Evolutionary conservation across 176 grass and related monocot genomes (phyloP).

Genomic region (Tuctoria greenei): DNA sequence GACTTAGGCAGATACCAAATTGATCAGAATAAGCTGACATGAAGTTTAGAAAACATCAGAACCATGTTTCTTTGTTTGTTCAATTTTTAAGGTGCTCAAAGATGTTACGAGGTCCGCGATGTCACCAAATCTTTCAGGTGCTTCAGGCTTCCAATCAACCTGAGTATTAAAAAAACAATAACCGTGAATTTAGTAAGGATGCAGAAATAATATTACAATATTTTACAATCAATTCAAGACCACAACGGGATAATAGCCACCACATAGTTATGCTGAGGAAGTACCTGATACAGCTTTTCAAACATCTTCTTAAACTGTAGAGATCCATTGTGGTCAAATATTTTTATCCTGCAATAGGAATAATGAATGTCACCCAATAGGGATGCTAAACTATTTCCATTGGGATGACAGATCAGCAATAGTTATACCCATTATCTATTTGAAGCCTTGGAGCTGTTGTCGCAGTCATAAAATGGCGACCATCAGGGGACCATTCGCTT

Average conservation of each 20-base stretch:
- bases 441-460: conserved; percentile 95
- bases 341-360: conserved; percentile 71
- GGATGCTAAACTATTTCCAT: conserved; percentile 25
- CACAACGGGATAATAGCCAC: not conserved
- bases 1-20: conserved; percentile 15
- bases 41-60: conserved; percentile 30
- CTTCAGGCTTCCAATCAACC: conserved; percentile 89
- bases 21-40: conserved; percentile 25
- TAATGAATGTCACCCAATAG: conserved; percentile 13
- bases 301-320: conserved; percentile 92
- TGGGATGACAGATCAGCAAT: conserved; percentile 19
- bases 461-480: conserved; percentile 88
- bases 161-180: conserved; percentile 36
- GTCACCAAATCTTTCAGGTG: conserved; percentile 80
- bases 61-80: conserved; percentile 83
- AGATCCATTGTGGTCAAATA: conserved; percentile 77
- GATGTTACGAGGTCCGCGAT: conserved; percentile 71
- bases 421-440: conserved; percentile 83
- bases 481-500: conserved; percentile 97
- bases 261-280: not conserved
- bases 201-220: not conserved
- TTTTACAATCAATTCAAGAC: not conserved
- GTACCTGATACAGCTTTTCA: conserved; percentile 87
- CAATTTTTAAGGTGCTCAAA: conserved; percentile 71
- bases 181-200: not conserved